A percentile compares a stretch with the other conserved stretches of the same genome.
Conservation (phyloP, 1,284 basidiomycete species). For the Naganishia liquefaciens region DNA sequence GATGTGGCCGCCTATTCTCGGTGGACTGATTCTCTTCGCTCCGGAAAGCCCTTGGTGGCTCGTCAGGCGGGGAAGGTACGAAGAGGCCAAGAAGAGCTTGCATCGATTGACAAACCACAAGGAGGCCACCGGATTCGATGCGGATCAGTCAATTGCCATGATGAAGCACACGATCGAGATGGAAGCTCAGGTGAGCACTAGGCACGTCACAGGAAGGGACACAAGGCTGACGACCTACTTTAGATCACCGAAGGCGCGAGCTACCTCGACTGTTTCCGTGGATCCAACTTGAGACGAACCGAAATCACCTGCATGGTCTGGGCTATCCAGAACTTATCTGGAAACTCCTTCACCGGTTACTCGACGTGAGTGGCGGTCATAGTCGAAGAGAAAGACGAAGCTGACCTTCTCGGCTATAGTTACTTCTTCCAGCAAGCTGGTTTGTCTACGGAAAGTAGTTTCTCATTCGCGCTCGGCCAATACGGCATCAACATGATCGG, state of each 20-base stretch:
- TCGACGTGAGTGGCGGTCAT: conserved; percentile 24
- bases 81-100: conserved; percentile 55
- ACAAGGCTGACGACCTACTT: conserved; percentile 24
- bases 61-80: conserved; percentile 54
- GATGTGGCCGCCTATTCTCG: conserved; percentile 31
- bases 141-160: conserved; percentile 55
- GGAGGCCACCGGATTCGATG: conserved; percentile 49
- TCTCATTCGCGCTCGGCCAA: conserved; percentile 53
- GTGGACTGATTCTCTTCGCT: conserved; percentile 30
- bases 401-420: conserved; percentile 38
- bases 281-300: conserved; percentile 47
- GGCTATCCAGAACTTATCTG: conserved; percentile 50
- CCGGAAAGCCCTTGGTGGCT: conserved; percentile 52
- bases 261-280: conserved; percentile 58
- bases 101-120: conserved; percentile 48
- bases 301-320: conserved; percentile 51
- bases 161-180: conserved; percentile 46
- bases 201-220: not conserved
- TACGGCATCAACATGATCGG: conserved; percentile 40
- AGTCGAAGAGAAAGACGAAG: conserved; percentile 15
- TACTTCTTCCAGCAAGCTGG: conserved; percentile 57
- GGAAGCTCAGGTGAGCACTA: conserved; percentile 37
- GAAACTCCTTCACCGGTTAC: conserved; percentile 44
- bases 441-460: conserved; percentile 48
- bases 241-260: conserved; percentile 44